Conservation (phyloP, 176 grass and related monocot species). For the Poa pratensis region DNA sequence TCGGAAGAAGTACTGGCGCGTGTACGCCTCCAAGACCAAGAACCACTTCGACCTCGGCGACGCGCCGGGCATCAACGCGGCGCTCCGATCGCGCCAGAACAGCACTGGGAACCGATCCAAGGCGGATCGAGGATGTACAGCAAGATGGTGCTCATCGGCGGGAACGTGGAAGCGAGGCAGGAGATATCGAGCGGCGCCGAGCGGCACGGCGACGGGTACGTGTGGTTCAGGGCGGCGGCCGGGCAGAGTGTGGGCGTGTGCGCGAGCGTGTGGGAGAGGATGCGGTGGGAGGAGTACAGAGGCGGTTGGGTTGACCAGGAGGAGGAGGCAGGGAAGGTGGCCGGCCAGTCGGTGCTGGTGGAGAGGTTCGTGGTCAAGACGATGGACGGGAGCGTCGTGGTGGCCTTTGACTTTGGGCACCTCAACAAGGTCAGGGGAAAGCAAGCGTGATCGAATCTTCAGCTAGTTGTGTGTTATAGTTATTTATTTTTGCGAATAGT, state of each 20-base stretch:
- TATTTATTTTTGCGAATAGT: too few species aligned
- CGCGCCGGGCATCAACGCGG: background rate
- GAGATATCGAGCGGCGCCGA: background rate
- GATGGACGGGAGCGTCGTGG: conserved; percentile 53
- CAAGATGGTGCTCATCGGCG: conserved; percentile 4
- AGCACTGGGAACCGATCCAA: background rate
- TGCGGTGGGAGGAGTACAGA: conserved; percentile 67
- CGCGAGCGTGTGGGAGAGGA: conserved; percentile 62
- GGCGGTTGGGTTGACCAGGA: conserved; percentile 54
- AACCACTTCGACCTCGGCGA: conserved; percentile 21
- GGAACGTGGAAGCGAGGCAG: conserved; percentile 13
- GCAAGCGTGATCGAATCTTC: background rate
- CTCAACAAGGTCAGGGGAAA: conserved; percentile 40
- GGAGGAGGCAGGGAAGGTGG: conserved; percentile 39
- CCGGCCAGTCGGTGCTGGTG: conserved; percentile 57
- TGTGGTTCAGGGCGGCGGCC: conserved; percentile 57
- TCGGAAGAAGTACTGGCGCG: conserved; percentile 10
- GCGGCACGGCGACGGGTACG: conserved; percentile 45
- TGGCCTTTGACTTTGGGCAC: conserved; percentile 63
- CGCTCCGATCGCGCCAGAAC: conserved; percentile 14
- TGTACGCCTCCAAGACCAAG: conserved; percentile 21
- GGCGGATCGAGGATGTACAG: background rate
- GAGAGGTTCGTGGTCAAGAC: conserved; percentile 69
- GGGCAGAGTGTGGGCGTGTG: conserved; percentile 47
- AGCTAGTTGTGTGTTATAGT: background rate